Evolutionary conservation across 23 red algal species (phyloP).

Genomic region (Gracilaria vermiculophylla): DNA sequence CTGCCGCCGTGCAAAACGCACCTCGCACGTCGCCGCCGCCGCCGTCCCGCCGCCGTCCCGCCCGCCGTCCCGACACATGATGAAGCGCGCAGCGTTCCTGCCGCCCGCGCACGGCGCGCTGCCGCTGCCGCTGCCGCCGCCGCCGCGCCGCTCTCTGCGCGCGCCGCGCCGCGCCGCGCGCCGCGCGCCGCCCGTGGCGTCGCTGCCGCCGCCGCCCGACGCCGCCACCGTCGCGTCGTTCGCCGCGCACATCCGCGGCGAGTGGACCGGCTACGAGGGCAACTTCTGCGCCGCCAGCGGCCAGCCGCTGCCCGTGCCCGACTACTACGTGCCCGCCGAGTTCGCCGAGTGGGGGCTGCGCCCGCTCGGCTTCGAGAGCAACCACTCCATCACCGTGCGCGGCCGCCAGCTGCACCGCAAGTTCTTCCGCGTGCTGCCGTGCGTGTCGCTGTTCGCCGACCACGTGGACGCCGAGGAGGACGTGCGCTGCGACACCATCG

Average conservation of each 20-base stretch:
- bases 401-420: slow-evolving; percentile 48
- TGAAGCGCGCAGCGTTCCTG: too few relatives aligned
- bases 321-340: slow-evolving; percentile 64
- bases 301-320: slow-evolving; percentile 19
- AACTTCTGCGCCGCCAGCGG: slow-evolving; percentile 47
- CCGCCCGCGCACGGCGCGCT: too few relatives aligned
- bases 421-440: slow-evolving; percentile 57
- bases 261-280: slow-evolving; percentile 81
- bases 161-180: not conserved
- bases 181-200: not conserved
- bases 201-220: not conserved
- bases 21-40: not conserved
- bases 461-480: slow-evolving; percentile 66
- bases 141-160: not conserved
- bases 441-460: slow-evolving; percentile 63
- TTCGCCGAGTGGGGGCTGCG: slow-evolving; percentile 69
- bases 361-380: slow-evolving; percentile 72
- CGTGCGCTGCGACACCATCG: slow-evolving; percentile 14
- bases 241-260: slow-evolving; percentile 42
- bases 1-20: too few relatives aligned
- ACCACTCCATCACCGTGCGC: slow-evolving; percentile 62
- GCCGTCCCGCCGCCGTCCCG: too few relatives aligned
- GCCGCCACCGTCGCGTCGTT: slow-evolving; percentile 23
- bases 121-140: too few relatives aligned
- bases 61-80: too few relatives aligned